A percentile compares a stretch with the other conserved stretches of the same genome.
These are phyloP conservation scores for Sclerotinia spermophila DNA, from an alignment of 2,329 filamentous ascomycete species.

Conservation along the genomic window DNA sequence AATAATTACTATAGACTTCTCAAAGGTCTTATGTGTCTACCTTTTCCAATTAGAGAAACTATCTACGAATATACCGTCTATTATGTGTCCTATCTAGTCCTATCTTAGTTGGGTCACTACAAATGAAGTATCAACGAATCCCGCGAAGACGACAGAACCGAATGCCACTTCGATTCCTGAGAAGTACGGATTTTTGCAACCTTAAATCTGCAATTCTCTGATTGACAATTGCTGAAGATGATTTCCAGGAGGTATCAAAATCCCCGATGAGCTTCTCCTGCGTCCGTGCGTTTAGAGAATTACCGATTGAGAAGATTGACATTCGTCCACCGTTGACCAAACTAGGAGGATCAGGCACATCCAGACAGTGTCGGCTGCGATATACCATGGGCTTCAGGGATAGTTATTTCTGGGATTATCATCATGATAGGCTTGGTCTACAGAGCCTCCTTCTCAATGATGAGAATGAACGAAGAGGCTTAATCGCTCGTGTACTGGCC, in stretches of 20 bases:
- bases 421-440: background rate
- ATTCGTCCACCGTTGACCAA: background rate
- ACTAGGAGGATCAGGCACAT: background rate
- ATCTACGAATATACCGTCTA: background rate
- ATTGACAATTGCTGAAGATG: background rate
- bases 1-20: background rate
- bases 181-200: background rate
- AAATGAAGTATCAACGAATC: background rate
- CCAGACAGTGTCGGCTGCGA: background rate
- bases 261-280: background rate
- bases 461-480: background rate
- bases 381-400: accelerated
- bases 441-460: background rate
- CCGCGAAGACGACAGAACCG: too few species aligned
- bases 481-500: background rate
- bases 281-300: background rate
- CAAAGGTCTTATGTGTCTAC: background rate
- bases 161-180: accelerated
- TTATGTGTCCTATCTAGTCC: background rate
- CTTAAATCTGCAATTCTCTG: background rate
- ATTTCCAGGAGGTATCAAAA: background rate
- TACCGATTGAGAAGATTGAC: background rate
- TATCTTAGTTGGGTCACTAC: background rate
- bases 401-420: background rate
- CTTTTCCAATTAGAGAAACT: background rate